Evolutionary conservation across 2,329 filamentous ascomycete genomes (phyloP).

Genomic region (Sphaerulina musiva): DNA sequence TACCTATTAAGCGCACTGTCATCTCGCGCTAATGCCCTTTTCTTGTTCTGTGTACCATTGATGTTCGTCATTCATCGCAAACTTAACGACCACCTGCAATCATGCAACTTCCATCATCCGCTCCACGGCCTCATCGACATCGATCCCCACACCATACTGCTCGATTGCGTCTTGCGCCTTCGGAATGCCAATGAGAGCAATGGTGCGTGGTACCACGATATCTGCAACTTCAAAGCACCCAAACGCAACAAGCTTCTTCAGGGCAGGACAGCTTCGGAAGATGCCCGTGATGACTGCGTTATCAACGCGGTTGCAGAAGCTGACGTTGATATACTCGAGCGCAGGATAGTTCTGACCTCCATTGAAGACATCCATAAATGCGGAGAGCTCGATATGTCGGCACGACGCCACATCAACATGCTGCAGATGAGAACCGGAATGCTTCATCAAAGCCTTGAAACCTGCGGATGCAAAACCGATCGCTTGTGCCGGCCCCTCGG

Average conservation of each 20-base stretch:
- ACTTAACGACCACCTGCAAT: background rate
- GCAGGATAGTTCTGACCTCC: constrained; percentile 58
- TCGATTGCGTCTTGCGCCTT: constrained; percentile 53
- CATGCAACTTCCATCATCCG: constrained; percentile 27
- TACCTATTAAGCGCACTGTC: too few species aligned
- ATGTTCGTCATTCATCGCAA: too few species aligned
- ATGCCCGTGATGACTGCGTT: constrained; percentile 50
- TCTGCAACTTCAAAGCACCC: constrained; percentile 56
- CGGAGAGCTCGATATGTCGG: constrained; percentile 66
- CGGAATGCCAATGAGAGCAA: constrained; percentile 55
- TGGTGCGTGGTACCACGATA: constrained; percentile 50
- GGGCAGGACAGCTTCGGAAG: constrained; percentile 42
- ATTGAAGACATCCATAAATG: constrained; percentile 70
- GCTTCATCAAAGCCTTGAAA: constrained; percentile 74
- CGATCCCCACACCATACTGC: constrained; percentile 41
- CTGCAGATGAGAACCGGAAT: constrained; percentile 63
- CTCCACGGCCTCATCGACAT: constrained; percentile 32
- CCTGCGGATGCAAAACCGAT: constrained; percentile 70
- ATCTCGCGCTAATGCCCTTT: too few species aligned
- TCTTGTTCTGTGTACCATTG: too few species aligned
- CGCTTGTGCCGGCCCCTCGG: constrained; percentile 55
- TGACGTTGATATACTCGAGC: constrained; percentile 60
- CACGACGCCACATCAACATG: constrained; percentile 75
- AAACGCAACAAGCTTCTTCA: constrained; percentile 54
- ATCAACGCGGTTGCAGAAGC: constrained; percentile 51